Evolutionary conservation across 805 yeast genomes (phyloP), one percentile per base, ranked within the genome.

Genomic region (Ogataea zsoltii): DNA sequence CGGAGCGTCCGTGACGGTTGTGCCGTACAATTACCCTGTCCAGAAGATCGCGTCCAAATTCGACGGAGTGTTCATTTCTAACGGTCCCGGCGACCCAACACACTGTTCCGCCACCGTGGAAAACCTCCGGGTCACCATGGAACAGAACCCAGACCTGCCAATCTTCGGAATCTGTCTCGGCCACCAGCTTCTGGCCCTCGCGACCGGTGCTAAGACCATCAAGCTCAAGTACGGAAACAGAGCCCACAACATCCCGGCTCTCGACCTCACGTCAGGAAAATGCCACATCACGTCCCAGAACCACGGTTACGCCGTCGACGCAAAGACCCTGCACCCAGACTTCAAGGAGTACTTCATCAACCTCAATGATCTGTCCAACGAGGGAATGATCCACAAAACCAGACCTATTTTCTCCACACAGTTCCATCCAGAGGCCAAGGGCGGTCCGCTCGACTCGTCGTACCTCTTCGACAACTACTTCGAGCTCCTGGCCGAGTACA

Each of bases 341-440:
- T 92, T 86, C 80, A 80, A 82, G 72, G 92, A 91, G 58, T 92
- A 84, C 67, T 94, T 94, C 65, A 79, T 91, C 57, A 94, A 94
- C 72, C 77, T 92, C 70, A 94, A 94, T 67, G 99, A 94, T 68
- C 84, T 89, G 66, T 87, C 96, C 44, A 94, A 94, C 68, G 99
- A 94, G 72, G 99, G 99, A 60, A 90, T 94, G 96, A 85, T 82
- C 60, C 99, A 94, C 69, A 77, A 73, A 46, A 63, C 80, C 32
- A 85, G 80, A 66, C 99, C 99, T 42, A 87, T 92, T 45, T 94
- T 92, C 72, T 88, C 97, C 31, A 89, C 97, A 2, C 99, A 94
- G 70, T 94, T 94, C 79, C 99, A 94, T 67, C 99, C 99, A 39
- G 99, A 94, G 70, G 98, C 99, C 46, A 92, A 90, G 72, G 98